A percentile compares a stretch with the other conserved stretches of the same genome.
These are phyloP conservation scores for Peribolospora baueri DNA, from an alignment of 768 basidiomycete genomes.

Conservation along the genomic window DNA sequence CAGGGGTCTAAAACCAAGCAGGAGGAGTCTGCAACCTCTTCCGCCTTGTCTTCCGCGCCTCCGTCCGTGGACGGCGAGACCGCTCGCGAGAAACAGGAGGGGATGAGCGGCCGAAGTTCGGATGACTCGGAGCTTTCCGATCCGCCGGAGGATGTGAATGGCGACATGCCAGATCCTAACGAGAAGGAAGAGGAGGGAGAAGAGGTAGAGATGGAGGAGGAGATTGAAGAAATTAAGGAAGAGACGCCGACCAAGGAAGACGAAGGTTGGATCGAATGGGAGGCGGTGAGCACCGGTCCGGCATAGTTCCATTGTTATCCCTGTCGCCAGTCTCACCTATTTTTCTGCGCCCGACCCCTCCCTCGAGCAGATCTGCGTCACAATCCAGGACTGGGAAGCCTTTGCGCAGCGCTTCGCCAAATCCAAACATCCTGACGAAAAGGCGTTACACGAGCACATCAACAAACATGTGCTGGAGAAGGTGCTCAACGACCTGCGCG, in stretches of 20 bases:
- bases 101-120: no score
- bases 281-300: slow-evolving; percentile 13
- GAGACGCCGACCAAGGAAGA: background rate
- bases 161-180: background rate
- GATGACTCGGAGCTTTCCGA: no score
- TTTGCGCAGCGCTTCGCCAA: slow-evolving; percentile 18
- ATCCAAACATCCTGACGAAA: slow-evolving; percentile 17
- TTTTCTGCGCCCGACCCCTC: no score
- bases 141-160: no score
- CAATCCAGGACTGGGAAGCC: slow-evolving; percentile 19
- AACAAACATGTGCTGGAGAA: slow-evolving; percentile 15
- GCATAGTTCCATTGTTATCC: no score
- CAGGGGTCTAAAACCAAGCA: no score
- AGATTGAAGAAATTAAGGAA: background rate
- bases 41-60: no score
- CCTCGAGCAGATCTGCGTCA: slow-evolving; percentile 17
- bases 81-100: no score
- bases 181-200: slow-evolving; percentile 2
- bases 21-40: no score
- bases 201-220: slow-evolving; percentile 6
- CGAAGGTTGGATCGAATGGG: slow-evolving; percentile 18
- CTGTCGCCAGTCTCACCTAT: no score
- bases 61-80: no score
- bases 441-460: slow-evolving; percentile 16
- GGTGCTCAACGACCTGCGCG: slow-evolving; percentile 15